A percentile compares a stretch with the other conserved stretches of the same genome.
phyloP scores from a whole-genome alignment of 305 asterid species.

The Solanum hybrid region DNA sequence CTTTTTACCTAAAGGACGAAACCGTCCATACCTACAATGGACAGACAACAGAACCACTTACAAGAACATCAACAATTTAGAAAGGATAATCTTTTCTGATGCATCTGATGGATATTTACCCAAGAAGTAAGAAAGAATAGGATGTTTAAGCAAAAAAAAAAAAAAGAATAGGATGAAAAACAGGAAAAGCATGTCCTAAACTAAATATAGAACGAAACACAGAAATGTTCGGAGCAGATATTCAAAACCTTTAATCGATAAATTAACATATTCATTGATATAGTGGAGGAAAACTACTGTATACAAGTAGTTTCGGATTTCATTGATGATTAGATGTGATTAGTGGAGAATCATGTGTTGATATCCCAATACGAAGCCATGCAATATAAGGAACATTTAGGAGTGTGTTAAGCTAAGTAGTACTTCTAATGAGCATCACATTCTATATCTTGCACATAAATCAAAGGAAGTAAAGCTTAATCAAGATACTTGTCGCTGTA shows the following conservation, averaged over 20 bases:
- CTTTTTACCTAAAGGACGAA: constrained; percentile 72
- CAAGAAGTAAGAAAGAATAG: neutral
- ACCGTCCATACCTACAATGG: constrained; percentile 71
- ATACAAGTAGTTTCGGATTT: neutral
- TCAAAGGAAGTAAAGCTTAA: neutral
- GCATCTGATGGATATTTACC: neutral
- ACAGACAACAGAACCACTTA: constrained; percentile 11
- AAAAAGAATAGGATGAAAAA: neutral
- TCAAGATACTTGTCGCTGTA: neutral
- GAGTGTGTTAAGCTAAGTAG: neutral
- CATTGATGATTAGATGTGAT: neutral
- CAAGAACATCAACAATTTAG: constrained; percentile 2
- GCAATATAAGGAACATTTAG: neutral
- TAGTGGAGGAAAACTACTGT: neutral
- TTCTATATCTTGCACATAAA: neutral
- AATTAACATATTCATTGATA: neutral
- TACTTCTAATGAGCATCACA: neutral
- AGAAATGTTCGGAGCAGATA: neutral
- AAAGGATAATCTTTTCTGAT: neutral
- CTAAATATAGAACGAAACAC: neutral
- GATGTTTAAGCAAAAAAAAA: neutral
- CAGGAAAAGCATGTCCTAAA: neutral
- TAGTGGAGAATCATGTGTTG: neutral
- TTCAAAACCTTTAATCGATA: neutral
- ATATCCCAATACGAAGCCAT: neutral